phyloP scores from a whole-genome alignment of 768 basidiomycete species.

The Mrakia hoshinonis region DNA sequence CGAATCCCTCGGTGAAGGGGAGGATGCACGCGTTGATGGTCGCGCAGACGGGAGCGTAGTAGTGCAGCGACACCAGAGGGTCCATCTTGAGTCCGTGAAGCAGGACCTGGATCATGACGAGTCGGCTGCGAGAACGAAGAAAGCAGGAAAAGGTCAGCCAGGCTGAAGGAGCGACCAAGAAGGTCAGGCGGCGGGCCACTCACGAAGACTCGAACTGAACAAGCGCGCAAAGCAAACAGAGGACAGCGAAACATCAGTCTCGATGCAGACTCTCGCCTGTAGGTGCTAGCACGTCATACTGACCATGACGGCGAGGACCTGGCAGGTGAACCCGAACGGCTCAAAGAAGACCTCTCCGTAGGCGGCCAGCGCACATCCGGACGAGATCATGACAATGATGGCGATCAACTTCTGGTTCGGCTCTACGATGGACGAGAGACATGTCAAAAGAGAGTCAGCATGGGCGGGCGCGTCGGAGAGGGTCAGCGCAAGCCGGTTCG shows the following conservation, averaged over 20 bases:
- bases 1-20: constrained; percentile 85
- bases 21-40: constrained; percentile 73
- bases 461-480: no score
- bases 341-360: constrained; percentile 82
- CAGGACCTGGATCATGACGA: constrained; percentile 93
- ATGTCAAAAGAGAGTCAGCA: background rate
- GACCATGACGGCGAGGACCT: constrained; percentile 55
- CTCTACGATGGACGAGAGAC: background rate
- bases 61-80: constrained; percentile 87
- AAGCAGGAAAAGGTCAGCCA: constrained; percentile 18
- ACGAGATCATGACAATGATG: constrained; percentile 57
- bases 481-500: no score
- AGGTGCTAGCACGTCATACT: background rate
- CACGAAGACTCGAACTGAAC: constrained; percentile 28
- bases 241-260: background rate
- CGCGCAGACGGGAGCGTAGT: constrained; percentile 62
- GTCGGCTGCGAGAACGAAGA: constrained; percentile 89
- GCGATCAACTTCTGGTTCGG: constrained; percentile 23
- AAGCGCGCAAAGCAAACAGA: background rate
- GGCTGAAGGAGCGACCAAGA: no score
- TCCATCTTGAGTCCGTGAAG: constrained; percentile 96
- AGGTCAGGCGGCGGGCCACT: no score
- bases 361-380: constrained; percentile 49
- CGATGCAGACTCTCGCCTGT: background rate
- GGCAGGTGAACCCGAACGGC: constrained; percentile 74